Conservation (phyloP, 495 filamentous ascomycete species). For the Letharia lupina region DNA sequence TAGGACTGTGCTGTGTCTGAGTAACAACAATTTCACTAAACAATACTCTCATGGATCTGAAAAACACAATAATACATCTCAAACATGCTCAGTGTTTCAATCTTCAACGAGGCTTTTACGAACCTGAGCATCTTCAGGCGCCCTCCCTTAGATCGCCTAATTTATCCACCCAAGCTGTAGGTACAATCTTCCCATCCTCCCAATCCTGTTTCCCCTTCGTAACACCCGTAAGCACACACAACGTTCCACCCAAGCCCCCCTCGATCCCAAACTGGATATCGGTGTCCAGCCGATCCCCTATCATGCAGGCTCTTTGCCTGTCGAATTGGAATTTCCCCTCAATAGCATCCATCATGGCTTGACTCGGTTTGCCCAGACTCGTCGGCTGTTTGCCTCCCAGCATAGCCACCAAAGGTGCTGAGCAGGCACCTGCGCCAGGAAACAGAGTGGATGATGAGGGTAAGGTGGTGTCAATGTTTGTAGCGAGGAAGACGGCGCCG, state of each 20-base stretch:
- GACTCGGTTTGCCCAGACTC: conserved; percentile 85
- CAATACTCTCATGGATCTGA: background rate
- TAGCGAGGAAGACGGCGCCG: conserved; percentile 86
- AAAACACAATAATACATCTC: background rate
- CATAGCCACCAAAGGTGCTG: conserved; percentile 72
- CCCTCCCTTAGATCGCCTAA: conserved; percentile 57
- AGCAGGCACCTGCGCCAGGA: conserved; percentile 81
- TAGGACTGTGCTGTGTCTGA: background rate
- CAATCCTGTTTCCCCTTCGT: conserved; percentile 72
- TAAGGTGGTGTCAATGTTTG: conserved; percentile 82
- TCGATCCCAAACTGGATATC: conserved; percentile 95
- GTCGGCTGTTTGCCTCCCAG: conserved; percentile 56
- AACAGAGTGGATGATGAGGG: conserved; percentile 74
- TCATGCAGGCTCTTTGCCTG: conserved; percentile 81
- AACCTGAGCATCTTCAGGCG: background rate
- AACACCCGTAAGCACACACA: conserved; percentile 88
- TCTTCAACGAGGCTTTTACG: background rate
- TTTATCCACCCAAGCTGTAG: conserved; percentile 71
- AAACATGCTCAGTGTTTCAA: background rate
- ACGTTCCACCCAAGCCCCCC: conserved; percentile 80
- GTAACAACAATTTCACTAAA: background rate
- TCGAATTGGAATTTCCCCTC: conserved; percentile 92
- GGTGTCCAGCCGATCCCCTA: conserved; percentile 88
- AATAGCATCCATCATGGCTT: conserved; percentile 98
- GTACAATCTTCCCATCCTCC: conserved; percentile 55